phyloP scores from a whole-genome alignment of 2,329 filamentous ascomycete species.

The Pseudocercospora eumusae region DNA sequence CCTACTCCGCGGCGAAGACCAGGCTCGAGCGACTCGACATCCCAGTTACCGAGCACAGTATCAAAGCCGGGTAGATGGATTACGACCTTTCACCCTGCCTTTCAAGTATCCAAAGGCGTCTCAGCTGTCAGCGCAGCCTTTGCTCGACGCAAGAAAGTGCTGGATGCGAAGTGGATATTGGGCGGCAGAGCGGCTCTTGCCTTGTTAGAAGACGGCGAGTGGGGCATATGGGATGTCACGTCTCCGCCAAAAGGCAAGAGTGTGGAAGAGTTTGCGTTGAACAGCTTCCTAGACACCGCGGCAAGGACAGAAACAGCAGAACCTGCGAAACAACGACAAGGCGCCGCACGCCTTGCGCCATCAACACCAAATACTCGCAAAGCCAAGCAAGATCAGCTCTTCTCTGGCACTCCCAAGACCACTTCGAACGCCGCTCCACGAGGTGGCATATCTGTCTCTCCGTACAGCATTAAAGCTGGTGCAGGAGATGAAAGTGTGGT shows the following conservation, averaged over 20 bases:
- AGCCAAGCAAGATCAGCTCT: conserved; percentile 48
- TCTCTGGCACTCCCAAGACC: conserved; percentile 44
- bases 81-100: conserved; percentile 35
- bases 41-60: conserved; percentile 2
- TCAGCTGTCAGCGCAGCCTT: conserved; percentile 34
- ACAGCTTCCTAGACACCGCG: conserved; percentile 36
- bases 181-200: conserved; percentile 50
- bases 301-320: conserved; percentile 27
- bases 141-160: conserved; percentile 49
- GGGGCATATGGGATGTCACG: conserved; percentile 54
- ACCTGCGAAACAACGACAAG: conserved; percentile 37
- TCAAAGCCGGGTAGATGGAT: conserved; percentile 34
- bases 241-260: conserved; percentile 24
- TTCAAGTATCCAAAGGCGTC: conserved; percentile 22
- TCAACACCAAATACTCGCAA: conserved; percentile 56
- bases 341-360: conserved; percentile 46
- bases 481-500: conserved; percentile 48
- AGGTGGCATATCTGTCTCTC: conserved; percentile 48
- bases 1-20: conserved; percentile 25
- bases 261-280: conserved; percentile 34
- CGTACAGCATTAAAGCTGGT: conserved; percentile 37
- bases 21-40: conserved; percentile 31
- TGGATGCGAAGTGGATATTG: conserved; percentile 52
- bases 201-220: conserved; percentile 53
- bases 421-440: conserved; percentile 35